phyloP scores from a whole-genome alignment of 2,329 filamentous ascomycete species.

The Pleurostoma richardsiae region DNA sequence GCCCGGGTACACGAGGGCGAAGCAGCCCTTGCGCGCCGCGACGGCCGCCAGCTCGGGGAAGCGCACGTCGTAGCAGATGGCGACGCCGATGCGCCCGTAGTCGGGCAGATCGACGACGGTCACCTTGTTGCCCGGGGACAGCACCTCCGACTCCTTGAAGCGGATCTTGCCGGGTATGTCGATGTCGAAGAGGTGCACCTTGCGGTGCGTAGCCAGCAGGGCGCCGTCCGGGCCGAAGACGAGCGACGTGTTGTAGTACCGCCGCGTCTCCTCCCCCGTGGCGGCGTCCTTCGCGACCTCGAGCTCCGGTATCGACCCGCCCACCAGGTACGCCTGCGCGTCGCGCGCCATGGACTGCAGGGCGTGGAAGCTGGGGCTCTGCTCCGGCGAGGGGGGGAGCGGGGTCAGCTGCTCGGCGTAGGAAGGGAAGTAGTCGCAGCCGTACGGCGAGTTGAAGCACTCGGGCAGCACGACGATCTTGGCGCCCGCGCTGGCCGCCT shows the following conservation, averaged over 20 bases:
- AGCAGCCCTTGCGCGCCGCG: slow-evolving; percentile 79
- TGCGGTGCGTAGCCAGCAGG: slow-evolving; percentile 85
- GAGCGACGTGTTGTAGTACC: slow-evolving; percentile 88
- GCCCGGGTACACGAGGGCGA: slow-evolving; percentile 88
- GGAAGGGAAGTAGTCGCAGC: slow-evolving; percentile 79
- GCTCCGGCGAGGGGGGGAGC: slow-evolving; percentile 62
- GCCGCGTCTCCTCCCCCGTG: slow-evolving; percentile 33
- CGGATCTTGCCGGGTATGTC: slow-evolving; percentile 92
- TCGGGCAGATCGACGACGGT: slow-evolving; percentile 83
- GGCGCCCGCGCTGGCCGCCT: slow-evolving; percentile 71
- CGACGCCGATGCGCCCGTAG: slow-evolving; percentile 81
- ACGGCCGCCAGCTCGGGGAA: slow-evolving; percentile 93
- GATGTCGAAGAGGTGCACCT: slow-evolving; percentile 96
- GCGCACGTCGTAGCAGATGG: slow-evolving; percentile 96
- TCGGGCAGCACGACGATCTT: slow-evolving; percentile 89
- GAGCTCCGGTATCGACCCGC: slow-evolving; percentile 87
- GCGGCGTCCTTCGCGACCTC: slow-evolving; percentile 28
- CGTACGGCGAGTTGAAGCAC: slow-evolving; percentile 99
- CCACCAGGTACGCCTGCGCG: slow-evolving; percentile 75
- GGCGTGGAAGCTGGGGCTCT: slow-evolving; percentile 81
- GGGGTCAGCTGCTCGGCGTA: slow-evolving; percentile 87
- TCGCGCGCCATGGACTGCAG: slow-evolving; percentile 76
- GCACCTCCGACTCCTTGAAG: slow-evolving; percentile 86
- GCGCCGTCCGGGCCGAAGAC: slow-evolving; percentile 73
- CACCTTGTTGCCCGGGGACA: slow-evolving; percentile 78